Evolutionary conservation across 495 filamentous ascomycete genomes (phyloP), one percentile per base, ranked within the genome.

Genomic region (Penicillium chermesinum): DNA sequence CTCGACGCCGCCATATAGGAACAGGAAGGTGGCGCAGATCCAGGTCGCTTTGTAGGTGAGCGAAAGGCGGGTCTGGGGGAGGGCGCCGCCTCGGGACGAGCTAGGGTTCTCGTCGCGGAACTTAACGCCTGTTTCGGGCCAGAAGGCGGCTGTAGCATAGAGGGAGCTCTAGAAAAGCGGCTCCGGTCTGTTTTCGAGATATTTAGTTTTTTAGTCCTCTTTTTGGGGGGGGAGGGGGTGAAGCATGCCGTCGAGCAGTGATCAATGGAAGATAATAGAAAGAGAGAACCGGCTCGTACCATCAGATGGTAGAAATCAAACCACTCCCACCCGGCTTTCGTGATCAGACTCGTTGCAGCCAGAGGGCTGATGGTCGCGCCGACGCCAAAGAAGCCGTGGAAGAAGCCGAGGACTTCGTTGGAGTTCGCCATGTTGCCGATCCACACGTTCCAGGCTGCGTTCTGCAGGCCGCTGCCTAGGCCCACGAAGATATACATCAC

Each of bases 1-100:
- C 61, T 93, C 88, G 34, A 81, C 67, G 38, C 88, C 88, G 18
- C 88, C 85, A 50, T 90, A 90, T 40, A 77, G 73, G 13, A 91
- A 74, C n/a, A 91, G 66, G 66, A 90, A 57, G 14, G 82, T 22
- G 3, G 88, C 76, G 19, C 78, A 76, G 15, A 91, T 69, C 86
- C 86, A 91, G 19, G 82, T 83, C 1, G 89, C 76, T 13, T 55
- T 51, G 48, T 41, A 64, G 57, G 52, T 70, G 33, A 57, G 59
- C 27, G 72, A 73, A 5, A 70, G 53, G 0, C 83, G 64, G 3
- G 81, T 81, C 55, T 84, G 75, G 27, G 66, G 72, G 27, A 81
- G 72, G 41, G 77, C 66, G 21, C 73, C 66, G 2, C 36, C 41
- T 38, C 39, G 30, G 7, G 27, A 48, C 2, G 45, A 9, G 6